Evolutionary conservation across 129 eudicot genomes (phyloP).

Genomic region (Chrysanthemum seticuspe): DNA sequence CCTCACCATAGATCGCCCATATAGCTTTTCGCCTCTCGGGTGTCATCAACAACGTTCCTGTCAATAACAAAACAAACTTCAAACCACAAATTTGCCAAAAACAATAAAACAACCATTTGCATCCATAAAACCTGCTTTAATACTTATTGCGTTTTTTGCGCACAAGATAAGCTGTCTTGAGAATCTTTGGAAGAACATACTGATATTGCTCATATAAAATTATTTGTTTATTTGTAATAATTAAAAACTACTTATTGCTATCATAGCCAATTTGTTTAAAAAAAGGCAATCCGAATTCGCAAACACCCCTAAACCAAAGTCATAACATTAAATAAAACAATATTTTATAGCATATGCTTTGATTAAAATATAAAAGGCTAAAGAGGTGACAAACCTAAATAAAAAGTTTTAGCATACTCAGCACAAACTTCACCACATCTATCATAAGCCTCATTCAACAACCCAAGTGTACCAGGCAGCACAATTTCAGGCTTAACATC

Average conservation of each 20-base stretch:
- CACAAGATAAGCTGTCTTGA: too few species aligned
- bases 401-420: constrained; percentile 97
- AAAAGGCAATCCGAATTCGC: too few species aligned
- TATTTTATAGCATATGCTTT: neutral
- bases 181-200: neutral
- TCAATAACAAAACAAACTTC: constrained; percentile 16
- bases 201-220: neutral
- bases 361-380: neutral
- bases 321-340: too few species aligned
- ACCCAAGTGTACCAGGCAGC: constrained; percentile 68
- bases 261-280: too few species aligned
- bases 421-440: constrained; percentile 99
- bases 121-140: neutral
- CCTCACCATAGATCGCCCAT: constrained; percentile 96
- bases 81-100: neutral
- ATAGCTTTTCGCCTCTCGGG: constrained; percentile 92
- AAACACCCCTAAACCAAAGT: too few species aligned
- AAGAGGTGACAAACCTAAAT: constrained; percentile 62
- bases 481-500: constrained; percentile 84
- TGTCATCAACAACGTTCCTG: constrained; percentile 94
- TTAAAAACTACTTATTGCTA: too few species aligned
- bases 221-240: neutral
- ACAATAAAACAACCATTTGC: neutral
- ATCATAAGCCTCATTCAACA: constrained; percentile 91
- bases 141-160: too few species aligned